phyloP scores from a whole-genome alignment of 768 basidiomycete species.

The Mycena alexandri region DNA sequence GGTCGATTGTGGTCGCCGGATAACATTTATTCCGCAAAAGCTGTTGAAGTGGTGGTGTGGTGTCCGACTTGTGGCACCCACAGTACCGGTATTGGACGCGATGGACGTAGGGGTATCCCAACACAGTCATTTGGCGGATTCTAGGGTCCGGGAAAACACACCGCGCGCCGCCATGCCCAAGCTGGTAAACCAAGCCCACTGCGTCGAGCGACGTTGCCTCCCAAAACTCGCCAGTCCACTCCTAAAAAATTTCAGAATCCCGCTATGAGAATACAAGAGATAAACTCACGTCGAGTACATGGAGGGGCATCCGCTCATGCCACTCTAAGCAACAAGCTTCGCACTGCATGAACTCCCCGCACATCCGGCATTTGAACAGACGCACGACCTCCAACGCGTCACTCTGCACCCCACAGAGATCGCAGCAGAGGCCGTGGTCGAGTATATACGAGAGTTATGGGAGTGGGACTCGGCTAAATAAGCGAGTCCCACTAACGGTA shows the following conservation, averaged over 20 bases:
- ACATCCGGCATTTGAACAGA: not conserved
- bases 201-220: not conserved
- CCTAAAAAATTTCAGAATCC: not conserved
- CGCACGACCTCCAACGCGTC: not conserved
- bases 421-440: too few relatives aligned
- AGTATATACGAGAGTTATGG: too few relatives aligned
- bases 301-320: not conserved
- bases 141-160: not conserved
- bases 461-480: too few relatives aligned
- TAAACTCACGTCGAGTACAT: not conserved
- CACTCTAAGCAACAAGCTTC: not conserved
- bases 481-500: too few relatives aligned
- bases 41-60: not conserved
- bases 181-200: not conserved
- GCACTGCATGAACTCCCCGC: constrained; percentile 5
- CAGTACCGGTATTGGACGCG: not conserved
- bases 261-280: too few relatives aligned
- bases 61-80: not conserved
- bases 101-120: not conserved
- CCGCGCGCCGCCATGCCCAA: not conserved
- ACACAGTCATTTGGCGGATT: not conserved
- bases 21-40: not conserved
- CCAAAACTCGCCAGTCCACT: constrained; percentile 4
- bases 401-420: too few relatives aligned
- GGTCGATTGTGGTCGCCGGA: not conserved